Evolutionary conservation across 441 rosid species (phyloP).

Genomic region (Sinapis alba): DNA sequence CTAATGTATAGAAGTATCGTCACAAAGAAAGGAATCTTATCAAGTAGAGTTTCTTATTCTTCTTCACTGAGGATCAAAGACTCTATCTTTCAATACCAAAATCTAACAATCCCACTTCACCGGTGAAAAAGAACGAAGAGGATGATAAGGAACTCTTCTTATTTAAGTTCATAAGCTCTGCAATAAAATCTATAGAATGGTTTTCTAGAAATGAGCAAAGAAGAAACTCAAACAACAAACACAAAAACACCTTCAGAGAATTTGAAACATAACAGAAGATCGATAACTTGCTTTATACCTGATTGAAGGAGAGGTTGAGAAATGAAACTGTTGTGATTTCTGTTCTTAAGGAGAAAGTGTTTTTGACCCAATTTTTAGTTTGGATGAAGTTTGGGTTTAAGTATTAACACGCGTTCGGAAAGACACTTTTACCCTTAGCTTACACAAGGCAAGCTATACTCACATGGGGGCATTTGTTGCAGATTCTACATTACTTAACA

Average conservation of each 20-base stretch:
- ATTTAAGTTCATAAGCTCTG: neutral
- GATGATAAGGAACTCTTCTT: neutral
- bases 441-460: neutral
- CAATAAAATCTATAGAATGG: neutral
- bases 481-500: neutral
- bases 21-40: neutral
- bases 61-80: conserved; percentile 1
- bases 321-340: conserved; percentile 8
- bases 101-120: neutral
- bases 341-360: conserved; percentile 4
- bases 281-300: conserved; percentile 18
- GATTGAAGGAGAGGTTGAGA: conserved; percentile 4
- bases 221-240: neutral
- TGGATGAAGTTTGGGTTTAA: neutral
- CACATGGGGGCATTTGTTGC: conserved; percentile 1
- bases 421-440: conserved; percentile 12
- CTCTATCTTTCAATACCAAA: neutral
- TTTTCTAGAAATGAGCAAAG: neutral
- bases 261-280: neutral
- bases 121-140: neutral
- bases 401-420: neutral
- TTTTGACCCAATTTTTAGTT: conserved; percentile 2
- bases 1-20: neutral
- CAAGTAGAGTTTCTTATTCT: neutral
- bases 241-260: neutral